Conservation (phyloP, 768 basidiomycete species). For the Mycena polygramma region DNA sequence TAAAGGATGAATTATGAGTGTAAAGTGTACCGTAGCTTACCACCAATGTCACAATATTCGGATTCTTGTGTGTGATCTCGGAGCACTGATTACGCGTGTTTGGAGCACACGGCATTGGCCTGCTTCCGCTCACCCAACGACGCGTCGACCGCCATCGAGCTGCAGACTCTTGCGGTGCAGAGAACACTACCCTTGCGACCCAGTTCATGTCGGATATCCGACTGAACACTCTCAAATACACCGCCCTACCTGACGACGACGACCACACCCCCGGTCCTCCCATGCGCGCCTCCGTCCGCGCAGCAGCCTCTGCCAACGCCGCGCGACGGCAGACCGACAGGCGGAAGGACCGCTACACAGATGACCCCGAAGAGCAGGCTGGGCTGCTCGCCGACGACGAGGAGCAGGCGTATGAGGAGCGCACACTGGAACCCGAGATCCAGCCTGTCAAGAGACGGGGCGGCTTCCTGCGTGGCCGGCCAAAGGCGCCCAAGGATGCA, state of each 20-base stretch:
- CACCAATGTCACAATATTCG: background rate
- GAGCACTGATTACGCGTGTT: background rate
- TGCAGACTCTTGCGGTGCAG: constrained; percentile 7
- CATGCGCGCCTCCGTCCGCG: constrained; percentile 51
- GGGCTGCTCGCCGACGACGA: constrained; percentile 58
- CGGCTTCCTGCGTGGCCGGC: constrained; percentile 44
- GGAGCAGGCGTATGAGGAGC: constrained; percentile 50
- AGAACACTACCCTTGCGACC: background rate
- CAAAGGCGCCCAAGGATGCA: constrained; percentile 66
- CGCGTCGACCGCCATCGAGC: constrained; percentile 30
- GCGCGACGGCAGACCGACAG: constrained; percentile 52
- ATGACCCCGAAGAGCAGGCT: constrained; percentile 75
- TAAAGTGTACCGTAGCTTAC: background rate
- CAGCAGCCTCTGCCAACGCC: constrained; percentile 48
- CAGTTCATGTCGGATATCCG: constrained; percentile 37
- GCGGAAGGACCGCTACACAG: constrained; percentile 68
- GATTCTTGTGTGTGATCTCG: background rate
- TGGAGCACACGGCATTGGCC: background rate
- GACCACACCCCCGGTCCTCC: constrained; percentile 36
- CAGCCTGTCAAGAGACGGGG: constrained; percentile 35
- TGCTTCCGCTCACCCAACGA: constrained; percentile 2
- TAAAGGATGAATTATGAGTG: background rate
- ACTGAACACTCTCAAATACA: constrained; percentile 34
- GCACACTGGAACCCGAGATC: constrained; percentile 35
- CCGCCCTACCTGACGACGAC: constrained; percentile 42